Evolutionary conservation across 2,329 filamentous ascomycete species (phyloP), one percentile per base, ranked within the genome.

Genomic region (Penicillium sp.): DNA sequence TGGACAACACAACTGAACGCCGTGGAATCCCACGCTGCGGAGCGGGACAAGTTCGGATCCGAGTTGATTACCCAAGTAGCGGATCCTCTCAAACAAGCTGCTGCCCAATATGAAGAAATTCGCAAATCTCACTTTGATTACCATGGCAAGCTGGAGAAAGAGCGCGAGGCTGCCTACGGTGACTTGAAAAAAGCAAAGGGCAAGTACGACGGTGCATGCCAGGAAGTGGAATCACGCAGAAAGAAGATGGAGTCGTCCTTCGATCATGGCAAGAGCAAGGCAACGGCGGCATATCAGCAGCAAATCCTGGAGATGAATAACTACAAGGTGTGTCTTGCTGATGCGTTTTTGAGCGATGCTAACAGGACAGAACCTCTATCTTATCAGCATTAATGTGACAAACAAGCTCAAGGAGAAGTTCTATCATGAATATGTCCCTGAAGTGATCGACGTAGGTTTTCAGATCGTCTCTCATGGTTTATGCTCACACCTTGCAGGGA

Each of bases 361-460:
- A 42, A 67, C 5, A 6, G n/a, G 16, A 13, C 61, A 85, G 80
- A 99, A 99, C 72, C 92, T 89, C n/a, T 99, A 99, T 70, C 79
- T 99, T 57, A 96, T 99, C 67, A 84, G 86, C 57, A 96, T 99
- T 77, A 96, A 96, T 70, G 90, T 97, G 54, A 95, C 92, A 32
- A 99, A 99, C 76, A 96, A 94, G 77, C 88, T 96, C 68, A 99
- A 97, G 78, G 92, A 97, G 71, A 90, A 88, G 69, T 97, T 97
- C 78, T 99, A 96, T 69, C 88, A 97, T 71, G 92, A 97, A 73
- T 97, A 97, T 72, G 83, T 99, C 18, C 94, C 94, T 8, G 94
- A 97, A 69, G 77, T 97, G 54, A 82, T 99, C 70, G 90, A 97
- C 75, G 92, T 92, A 75, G 79, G 62, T 18, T 24, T 18, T 4